phyloP scores from a whole-genome alignment of 2,329 filamentous ascomycete species.

The Gremmenia infestans region DNA sequence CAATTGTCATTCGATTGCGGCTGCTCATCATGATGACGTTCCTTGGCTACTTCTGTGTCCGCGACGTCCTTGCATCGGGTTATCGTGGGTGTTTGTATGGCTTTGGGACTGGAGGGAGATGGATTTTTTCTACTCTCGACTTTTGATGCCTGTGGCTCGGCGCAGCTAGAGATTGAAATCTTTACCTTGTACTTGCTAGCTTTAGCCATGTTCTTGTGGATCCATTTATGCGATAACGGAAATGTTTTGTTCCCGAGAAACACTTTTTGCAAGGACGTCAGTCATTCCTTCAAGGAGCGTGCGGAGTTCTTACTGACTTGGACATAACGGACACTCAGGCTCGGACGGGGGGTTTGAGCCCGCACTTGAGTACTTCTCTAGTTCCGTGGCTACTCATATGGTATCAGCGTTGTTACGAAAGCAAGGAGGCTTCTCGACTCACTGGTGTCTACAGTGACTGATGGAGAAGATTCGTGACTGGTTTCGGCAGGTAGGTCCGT shows the following conservation, averaged over 20 bases:
- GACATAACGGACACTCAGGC: background rate
- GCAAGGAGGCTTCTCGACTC: background rate
- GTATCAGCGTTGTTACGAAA: background rate
- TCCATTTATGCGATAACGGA: background rate
- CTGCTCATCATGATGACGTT: no score
- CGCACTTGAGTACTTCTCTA: background rate
- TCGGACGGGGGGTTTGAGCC: background rate
- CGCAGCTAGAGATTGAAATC: no score
- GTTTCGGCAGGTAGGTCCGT: background rate
- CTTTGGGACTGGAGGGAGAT: no score
- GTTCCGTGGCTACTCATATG: background rate
- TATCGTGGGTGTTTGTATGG: no score
- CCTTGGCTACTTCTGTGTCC: no score
- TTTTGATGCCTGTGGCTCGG: no score
- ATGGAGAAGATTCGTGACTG: background rate
- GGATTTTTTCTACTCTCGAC: no score
- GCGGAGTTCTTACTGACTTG: background rate
- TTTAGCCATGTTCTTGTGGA: background rate
- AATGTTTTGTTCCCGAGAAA: background rate
- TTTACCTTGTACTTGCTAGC: no score
- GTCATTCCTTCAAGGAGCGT: background rate
- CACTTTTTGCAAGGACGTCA: background rate
- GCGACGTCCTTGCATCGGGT: no score
- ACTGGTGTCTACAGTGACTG: background rate
- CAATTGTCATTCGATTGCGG: no score